Conservation (phyloP, 2,329 filamentous ascomycete genomes). For the Zasmidium angulare region DNA sequence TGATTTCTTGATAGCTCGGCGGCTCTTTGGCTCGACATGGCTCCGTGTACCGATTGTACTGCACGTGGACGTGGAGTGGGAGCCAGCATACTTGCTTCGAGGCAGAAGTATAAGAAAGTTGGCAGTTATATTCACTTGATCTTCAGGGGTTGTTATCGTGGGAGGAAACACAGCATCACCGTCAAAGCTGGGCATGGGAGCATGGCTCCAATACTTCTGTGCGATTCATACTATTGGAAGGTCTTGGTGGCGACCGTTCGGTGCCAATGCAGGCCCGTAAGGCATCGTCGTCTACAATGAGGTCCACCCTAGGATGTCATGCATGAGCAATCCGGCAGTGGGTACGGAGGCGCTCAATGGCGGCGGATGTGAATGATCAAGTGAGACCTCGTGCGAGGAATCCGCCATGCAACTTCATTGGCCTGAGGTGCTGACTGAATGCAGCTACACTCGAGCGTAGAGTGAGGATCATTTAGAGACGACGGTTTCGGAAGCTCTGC, state of each 20-base stretch:
- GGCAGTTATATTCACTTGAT: conserved; percentile 16
- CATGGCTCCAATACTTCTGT: conserved; percentile 30
- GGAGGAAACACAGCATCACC: conserved; percentile 22
- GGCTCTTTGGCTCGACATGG: conserved; percentile 28
- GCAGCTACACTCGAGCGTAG: conserved; percentile 15
- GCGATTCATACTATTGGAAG: conserved; percentile 31
- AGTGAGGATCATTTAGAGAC: conserved; percentile 11
- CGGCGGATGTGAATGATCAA: conserved; percentile 19
- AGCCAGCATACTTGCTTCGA: conserved; percentile 9
- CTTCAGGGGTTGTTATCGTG: conserved; percentile 27
- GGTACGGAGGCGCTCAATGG: conserved; percentile 25
- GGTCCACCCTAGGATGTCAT: conserved; percentile 19
- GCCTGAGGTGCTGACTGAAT: conserved; percentile 17
- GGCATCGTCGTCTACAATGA: conserved; percentile 24
- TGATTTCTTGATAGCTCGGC: conserved; percentile 34
- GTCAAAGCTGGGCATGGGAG: conserved; percentile 26
- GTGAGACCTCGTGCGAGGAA: conserved; percentile 18
- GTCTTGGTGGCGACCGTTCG: conserved; percentile 28
- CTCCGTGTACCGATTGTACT: conserved; percentile 1
- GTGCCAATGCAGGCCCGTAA: conserved; percentile 29
- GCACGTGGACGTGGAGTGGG: conserved; percentile 8
- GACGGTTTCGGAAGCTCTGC: conserved; percentile 16
- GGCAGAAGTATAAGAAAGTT: conserved; percentile 15
- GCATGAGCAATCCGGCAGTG: conserved; percentile 20
- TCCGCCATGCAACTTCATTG: conserved; percentile 22